These are phyloP conservation scores for Kwoniella shivajii DNA, from an alignment of 1,284 basidiomycete genomes.

Conservation along the genomic window DNA sequence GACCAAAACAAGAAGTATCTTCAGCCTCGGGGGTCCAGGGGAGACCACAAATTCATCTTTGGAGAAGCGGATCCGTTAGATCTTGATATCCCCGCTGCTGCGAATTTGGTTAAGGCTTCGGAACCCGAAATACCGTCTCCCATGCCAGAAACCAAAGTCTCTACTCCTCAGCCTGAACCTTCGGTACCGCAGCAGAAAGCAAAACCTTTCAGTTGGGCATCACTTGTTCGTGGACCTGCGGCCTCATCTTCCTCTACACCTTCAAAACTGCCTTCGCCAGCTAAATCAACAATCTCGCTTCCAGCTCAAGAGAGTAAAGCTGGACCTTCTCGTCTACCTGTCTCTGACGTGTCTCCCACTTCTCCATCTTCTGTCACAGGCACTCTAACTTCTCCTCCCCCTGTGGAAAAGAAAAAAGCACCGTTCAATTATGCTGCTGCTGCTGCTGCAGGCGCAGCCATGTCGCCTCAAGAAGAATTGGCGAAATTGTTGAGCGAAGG, in stretches of 20 bases:
- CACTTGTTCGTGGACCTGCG: conserved; percentile 61
- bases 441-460: conserved; percentile 53
- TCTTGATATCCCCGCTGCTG: not conserved
- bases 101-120: not conserved
- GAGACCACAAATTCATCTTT: conserved; percentile 1
- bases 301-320: conserved; percentile 17
- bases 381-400: conserved; percentile 53
- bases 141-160: not conserved
- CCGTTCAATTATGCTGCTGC: conserved; percentile 50
- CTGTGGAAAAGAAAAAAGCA: conserved; percentile 15
- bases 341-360: conserved; percentile 26
- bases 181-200: conserved; percentile 47
- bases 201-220: conserved; percentile 69
- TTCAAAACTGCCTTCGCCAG: conserved; percentile 31
- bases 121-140: conserved; percentile 4
- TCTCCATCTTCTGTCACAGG: not conserved
- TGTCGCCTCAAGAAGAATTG: conserved; percentile 62
- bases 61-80: not conserved
- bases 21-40: not conserved
- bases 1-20: not conserved
- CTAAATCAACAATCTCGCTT: conserved; percentile 28
- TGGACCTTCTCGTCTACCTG: conserved; percentile 10
- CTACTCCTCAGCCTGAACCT: conserved; percentile 24
- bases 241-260: conserved; percentile 28
- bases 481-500: conserved; percentile 63